Percentiles rank a stretch among this genome's conserved stretches.
These are phyloP conservation scores for Suzukiozyma palmioleophila DNA, from an alignment of 1,139 yeast species.

Conservation along the genomic window DNA sequence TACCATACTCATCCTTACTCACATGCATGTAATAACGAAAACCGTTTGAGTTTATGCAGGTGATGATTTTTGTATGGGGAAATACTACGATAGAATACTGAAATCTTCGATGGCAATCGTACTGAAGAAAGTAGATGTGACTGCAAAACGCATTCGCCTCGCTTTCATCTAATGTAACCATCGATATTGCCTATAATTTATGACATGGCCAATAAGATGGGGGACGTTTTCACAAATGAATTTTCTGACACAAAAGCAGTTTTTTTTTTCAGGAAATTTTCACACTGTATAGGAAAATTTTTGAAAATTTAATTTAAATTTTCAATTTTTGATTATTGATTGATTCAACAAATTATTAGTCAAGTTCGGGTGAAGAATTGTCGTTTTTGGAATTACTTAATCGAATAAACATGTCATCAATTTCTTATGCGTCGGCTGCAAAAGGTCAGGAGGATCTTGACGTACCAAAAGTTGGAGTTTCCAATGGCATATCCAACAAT, in stretches of 20 bases:
- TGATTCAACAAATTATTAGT: background rate
- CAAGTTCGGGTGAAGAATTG: background rate
- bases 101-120: no score
- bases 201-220: no score
- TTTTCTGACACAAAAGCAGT: background rate
- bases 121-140: no score
- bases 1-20: no score
- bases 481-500: constrained; percentile 9
- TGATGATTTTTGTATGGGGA: no score
- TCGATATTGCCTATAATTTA: no score
- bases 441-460: constrained; percentile 16
- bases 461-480: constrained; percentile 11
- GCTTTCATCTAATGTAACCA: no score
- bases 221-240: background rate
- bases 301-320: background rate
- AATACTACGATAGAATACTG: no score
- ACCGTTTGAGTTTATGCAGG: no score
- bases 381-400: background rate
- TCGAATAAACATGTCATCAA: constrained; percentile 9
- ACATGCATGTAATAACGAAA: no score
- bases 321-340: background rate
- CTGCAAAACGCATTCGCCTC: no score
- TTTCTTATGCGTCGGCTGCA: constrained; percentile 30
- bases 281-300: background rate
- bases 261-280: background rate